Conservation (phyloP, 2,329 filamentous ascomycete species). For the Colletotrichum sp. region DNA sequence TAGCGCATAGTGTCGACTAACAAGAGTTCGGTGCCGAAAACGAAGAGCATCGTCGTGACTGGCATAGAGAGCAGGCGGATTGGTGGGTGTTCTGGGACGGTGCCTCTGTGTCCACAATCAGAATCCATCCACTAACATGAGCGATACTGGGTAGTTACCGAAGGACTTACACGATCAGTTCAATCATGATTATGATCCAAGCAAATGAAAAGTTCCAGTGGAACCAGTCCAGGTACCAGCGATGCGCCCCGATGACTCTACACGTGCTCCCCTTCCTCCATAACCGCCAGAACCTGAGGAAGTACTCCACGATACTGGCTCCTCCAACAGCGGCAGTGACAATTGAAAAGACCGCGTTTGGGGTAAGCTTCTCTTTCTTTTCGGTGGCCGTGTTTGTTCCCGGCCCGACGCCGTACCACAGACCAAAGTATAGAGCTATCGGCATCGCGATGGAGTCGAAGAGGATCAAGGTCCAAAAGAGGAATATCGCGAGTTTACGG, state of each 20-base stretch:
- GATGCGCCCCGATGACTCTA: constrained; percentile 41
- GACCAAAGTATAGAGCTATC: constrained; percentile 63
- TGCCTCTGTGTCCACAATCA: constrained; percentile 5
- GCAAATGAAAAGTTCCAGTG: constrained; percentile 61
- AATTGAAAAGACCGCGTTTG: constrained; percentile 52
- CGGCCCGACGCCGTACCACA: constrained; percentile 57
- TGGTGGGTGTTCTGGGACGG: constrained; percentile 26
- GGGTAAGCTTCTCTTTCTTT: constrained; percentile 25
- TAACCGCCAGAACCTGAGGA: constrained; percentile 55
- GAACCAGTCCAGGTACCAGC: constrained; percentile 56
- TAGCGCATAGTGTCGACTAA: constrained; percentile 52
- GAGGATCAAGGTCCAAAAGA: constrained; percentile 66
- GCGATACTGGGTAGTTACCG: not conserved
- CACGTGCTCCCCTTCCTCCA: constrained; percentile 57
- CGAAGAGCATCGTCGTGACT: constrained; percentile 54
- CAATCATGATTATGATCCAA: constrained; percentile 62
- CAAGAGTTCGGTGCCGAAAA: constrained; percentile 55
- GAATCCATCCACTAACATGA: no score
- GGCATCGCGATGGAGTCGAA: constrained; percentile 64
- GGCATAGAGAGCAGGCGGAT: constrained; percentile 60
- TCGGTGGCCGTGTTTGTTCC: constrained; percentile 38
- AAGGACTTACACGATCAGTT: constrained; percentile 50
- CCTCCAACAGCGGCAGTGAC: constrained; percentile 58
- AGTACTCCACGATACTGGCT: constrained; percentile 59
- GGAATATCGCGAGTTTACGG: constrained; percentile 58